A percentile compares a stretch with the other conserved stretches of the same genome.
These are phyloP conservation scores for Salix purpurea DNA, from an alignment of 345 rosid species.

Conservation along the genomic window DNA sequence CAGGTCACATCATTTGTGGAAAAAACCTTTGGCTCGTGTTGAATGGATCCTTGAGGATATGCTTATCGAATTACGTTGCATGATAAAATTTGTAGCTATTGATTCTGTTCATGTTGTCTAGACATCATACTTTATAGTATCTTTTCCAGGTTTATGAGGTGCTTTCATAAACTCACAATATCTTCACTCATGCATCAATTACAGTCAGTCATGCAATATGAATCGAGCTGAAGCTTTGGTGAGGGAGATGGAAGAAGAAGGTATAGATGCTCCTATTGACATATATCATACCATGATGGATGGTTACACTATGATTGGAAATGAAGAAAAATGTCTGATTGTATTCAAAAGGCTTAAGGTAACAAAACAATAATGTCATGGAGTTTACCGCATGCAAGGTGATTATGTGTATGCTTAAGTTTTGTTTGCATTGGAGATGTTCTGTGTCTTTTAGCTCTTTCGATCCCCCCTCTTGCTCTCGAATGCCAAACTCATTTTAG, in stretches of 20 bases:
- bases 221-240: slow-evolving; percentile 78
- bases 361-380: neutral
- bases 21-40: neutral
- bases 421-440: neutral
- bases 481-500: too few relatives aligned
- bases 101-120: neutral
- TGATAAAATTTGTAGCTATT: neutral
- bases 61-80: neutral
- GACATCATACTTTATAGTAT: neutral
- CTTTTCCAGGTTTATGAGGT: neutral
- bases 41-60: neutral
- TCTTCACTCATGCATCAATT: slow-evolving; percentile 14
- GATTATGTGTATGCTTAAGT: neutral
- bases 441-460: neutral
- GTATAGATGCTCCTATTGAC: slow-evolving; percentile 86
- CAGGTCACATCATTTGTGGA: neutral
- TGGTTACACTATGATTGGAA: slow-evolving; percentile 76
- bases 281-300: slow-evolving; percentile 98
- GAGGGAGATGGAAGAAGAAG: slow-evolving; percentile 96
- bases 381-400: neutral
- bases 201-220: slow-evolving; percentile 77
- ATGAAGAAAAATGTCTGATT: slow-evolving; percentile 78
- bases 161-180: slow-evolving; percentile 12
- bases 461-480: neutral
- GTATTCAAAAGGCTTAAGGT: slow-evolving; percentile 93